Conservation (phyloP, 192 early-diverging fungal species). For the Coemansia sp. region DNA sequence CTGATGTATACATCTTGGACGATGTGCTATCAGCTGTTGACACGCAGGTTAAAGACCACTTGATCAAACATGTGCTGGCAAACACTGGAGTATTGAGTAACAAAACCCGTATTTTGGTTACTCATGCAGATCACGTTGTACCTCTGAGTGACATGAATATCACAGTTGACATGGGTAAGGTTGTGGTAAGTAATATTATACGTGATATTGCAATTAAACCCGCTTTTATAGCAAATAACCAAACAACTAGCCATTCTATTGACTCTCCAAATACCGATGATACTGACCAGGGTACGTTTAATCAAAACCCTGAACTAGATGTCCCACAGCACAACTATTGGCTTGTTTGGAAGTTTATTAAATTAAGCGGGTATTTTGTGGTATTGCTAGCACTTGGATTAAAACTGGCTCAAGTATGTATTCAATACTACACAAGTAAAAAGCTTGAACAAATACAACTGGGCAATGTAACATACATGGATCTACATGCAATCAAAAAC, state of each 20-base stretch:
- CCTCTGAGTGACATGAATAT: slow-evolving; percentile 1
- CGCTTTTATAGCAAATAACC: no score
- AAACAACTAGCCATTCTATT: not conserved
- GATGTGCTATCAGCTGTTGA: slow-evolving; percentile 91
- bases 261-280: not conserved
- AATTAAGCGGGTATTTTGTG: not conserved
- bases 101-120: slow-evolving; percentile 2
- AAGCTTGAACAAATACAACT: not conserved
- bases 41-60: slow-evolving; percentile 63
- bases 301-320: not conserved
- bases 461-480: not conserved
- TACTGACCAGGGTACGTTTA: not conserved
- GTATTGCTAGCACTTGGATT: not conserved
- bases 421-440: not conserved
- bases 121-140: not conserved
- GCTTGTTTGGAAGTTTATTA: not conserved
- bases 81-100: slow-evolving; percentile 39
- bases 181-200: not conserved
- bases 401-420: not conserved
- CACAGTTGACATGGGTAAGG: not conserved
- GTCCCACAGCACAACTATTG: not conserved
- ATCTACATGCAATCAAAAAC: not conserved
- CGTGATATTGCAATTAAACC: not conserved
- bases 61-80: slow-evolving; percentile 73
- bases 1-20: slow-evolving; percentile 79